Evolutionary conservation across 208 protist genomes (phyloP).

Genomic region (Porcisia deanei): DNA sequence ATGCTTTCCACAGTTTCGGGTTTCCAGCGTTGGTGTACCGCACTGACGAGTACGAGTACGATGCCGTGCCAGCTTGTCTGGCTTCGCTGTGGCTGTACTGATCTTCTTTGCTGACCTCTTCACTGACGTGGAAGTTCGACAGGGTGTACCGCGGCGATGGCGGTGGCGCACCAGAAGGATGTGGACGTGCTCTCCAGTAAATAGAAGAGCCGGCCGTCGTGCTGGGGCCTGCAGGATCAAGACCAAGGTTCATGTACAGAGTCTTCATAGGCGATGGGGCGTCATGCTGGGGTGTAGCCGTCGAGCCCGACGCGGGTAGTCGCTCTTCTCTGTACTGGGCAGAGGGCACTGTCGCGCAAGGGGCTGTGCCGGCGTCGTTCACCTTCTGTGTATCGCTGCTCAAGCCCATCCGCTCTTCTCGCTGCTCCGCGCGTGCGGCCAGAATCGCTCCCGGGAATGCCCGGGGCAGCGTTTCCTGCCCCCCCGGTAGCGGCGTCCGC

Average conservation of each 20-base stretch:
- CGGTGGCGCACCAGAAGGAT: background rate
- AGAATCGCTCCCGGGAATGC: slow-evolving; percentile 23
- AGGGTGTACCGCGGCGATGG: background rate
- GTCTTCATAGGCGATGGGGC: slow-evolving; percentile 2
- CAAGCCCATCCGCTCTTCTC: slow-evolving; percentile 31
- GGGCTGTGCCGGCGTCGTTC: background rate
- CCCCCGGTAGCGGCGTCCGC: background rate
- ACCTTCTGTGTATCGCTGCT: background rate
- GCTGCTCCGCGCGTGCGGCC: slow-evolving; percentile 26
- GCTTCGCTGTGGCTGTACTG: background rate
- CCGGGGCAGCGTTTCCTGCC: background rate
- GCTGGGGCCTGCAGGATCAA: background rate
- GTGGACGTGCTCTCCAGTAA: background rate
- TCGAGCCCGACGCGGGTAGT: background rate
- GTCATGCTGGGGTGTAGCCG: background rate
- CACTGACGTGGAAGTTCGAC: background rate
- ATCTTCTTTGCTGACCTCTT: background rate
- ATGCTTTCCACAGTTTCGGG: slow-evolving; percentile 19
- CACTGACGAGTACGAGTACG: background rate
- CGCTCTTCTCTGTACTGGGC: background rate
- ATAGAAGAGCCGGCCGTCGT: background rate
- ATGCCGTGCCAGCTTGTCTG: background rate
- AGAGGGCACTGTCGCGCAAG: background rate
- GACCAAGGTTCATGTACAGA: slow-evolving; percentile 16
- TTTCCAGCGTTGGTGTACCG: slow-evolving; percentile 33